Base-by-base conservation (phyloP, 257 asterid species). In the Mentha longifolia region DNA sequence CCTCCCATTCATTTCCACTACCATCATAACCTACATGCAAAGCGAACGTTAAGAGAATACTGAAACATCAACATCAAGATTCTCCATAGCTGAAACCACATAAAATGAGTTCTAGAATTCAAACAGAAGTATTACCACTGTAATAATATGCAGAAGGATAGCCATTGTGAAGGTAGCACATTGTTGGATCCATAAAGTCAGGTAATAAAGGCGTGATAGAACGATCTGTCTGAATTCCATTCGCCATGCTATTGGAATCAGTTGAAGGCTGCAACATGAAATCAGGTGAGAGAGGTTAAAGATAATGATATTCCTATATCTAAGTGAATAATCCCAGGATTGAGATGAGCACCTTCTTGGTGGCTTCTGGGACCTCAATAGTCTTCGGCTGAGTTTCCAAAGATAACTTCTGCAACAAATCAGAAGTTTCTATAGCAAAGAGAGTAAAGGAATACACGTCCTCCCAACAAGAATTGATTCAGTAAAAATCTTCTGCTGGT, bases 321-420 rank as follows among this genome's bases (percentile, higher is more conserved):
- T 9, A 10, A 42, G 13, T 42, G 7, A 42, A 42, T 42, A 35
- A 35, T 6, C 10, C 43, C 9, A 11, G 7, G 7, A 59, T 8
- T 25, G 11, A 68, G 7, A 37, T 9, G 45, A 1, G 4, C 11
- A 84, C 89, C 91, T 85, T 86, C 35, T 85, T 85, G 30, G 84
- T 64, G 7, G 86, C 80, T n/a, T 85, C 89, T 1, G 77, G 74
- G 15, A 79, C 54, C 57, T 85, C 91, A 51, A 79, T 31, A 15
- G 80, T 58, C 80, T 84, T 87, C 1, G 82, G 49, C 72, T 85
- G 83, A 2, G 93, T 64, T 12, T 87, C 92, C 87, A 89, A 50
- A 5, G 96, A 71, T 30, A 89, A 62, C 41, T 84, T 87, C 77
- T 89, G 94, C 87, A 89, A 60, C 71, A 89, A 62, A 4, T 81